Evolutionary conservation across 2,329 filamentous ascomycete genomes (phyloP).

Genomic region (Xylaria sp.): DNA sequence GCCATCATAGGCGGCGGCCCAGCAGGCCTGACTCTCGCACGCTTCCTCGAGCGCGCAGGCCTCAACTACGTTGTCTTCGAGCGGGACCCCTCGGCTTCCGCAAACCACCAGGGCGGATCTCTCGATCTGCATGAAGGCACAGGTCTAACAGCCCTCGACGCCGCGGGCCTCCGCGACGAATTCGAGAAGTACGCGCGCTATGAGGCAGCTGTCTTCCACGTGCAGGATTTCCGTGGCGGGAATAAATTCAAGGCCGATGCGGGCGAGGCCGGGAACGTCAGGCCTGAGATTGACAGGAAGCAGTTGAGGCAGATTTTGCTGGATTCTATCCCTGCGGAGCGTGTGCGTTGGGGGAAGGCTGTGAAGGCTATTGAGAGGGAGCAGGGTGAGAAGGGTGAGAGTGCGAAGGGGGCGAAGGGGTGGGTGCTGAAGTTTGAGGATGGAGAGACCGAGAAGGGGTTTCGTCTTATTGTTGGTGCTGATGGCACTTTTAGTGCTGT

Average conservation of each 20-base stretch:
- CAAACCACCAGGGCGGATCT: slow-evolving; percentile 51
- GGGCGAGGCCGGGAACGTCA: not conserved
- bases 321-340: slow-evolving; percentile 22
- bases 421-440: slow-evolving; percentile 33
- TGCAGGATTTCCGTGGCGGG: slow-evolving; percentile 25
- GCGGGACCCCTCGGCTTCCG: slow-evolving; percentile 24
- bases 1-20: slow-evolving; percentile 41
- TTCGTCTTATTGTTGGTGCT: slow-evolving; percentile 53
- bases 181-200: slow-evolving; percentile 41
- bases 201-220: slow-evolving; percentile 36
- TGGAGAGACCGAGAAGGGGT: slow-evolving; percentile 32
- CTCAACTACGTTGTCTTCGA: slow-evolving; percentile 38
- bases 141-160: slow-evolving; percentile 46
- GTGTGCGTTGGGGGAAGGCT: slow-evolving; percentile 38
- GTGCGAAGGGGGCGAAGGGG: not conserved
- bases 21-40: slow-evolving; percentile 37
- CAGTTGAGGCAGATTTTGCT: slow-evolving; percentile 39
- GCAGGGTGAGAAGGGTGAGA: not conserved
- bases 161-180: slow-evolving; percentile 44
- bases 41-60: slow-evolving; percentile 31
- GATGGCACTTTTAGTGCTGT: slow-evolving; percentile 54
- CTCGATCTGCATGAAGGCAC: slow-evolving; percentile 56
- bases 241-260: not conserved
- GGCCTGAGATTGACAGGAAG: slow-evolving; percentile 43
- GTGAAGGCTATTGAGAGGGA: slow-evolving; percentile 43